These are phyloP conservation scores for Tephrocybe sp. DNA, from an alignment of 768 basidiomycete species.

Conservation along the genomic window DNA sequence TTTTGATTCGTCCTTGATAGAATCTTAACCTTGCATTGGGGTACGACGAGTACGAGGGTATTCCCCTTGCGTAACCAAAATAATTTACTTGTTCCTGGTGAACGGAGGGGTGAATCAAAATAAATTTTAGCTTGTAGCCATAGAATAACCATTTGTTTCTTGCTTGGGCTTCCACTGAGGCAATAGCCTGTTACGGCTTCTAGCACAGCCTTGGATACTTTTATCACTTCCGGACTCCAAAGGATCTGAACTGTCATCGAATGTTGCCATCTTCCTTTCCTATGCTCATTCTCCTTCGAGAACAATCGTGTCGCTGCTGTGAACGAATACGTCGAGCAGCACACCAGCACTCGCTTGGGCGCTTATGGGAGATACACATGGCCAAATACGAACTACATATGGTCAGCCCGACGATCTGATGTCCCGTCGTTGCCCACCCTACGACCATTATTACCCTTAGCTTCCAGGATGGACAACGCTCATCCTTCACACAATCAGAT, in stretches of 20 bases:
- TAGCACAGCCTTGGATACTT: slow-evolving; percentile 17
- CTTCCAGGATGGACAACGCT: slow-evolving; percentile 9
- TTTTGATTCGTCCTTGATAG: slow-evolving; percentile 31
- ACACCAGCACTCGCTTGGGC: background rate
- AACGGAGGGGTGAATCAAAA: background rate
- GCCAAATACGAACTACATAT: slow-evolving; percentile 16
- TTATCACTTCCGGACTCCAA: slow-evolving; percentile 3
- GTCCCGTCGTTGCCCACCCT: slow-evolving; percentile 9
- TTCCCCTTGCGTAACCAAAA: slow-evolving; percentile 35
- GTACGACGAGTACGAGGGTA: slow-evolving; percentile 81
- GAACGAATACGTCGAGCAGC: no score
- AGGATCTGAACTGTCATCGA: background rate
- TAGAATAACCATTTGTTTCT: background rate
- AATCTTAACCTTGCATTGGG: slow-evolving; percentile 91
- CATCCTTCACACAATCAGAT: slow-evolving; percentile 5
- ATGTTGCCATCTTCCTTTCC: no score
- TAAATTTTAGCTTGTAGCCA: background rate
- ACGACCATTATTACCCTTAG: background rate
- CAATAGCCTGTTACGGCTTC: background rate
- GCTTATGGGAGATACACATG: slow-evolving; percentile 15
- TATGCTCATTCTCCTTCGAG: no score
- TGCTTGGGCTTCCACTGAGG: background rate
- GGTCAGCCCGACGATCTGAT: slow-evolving; percentile 17
- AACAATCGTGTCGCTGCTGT: no score
- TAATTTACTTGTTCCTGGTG: background rate